Evolutionary conservation across 1,139 yeast genomes (phyloP), one percentile per base, ranked within the genome.

Genomic region (Chernovozyma aurita): DNA sequence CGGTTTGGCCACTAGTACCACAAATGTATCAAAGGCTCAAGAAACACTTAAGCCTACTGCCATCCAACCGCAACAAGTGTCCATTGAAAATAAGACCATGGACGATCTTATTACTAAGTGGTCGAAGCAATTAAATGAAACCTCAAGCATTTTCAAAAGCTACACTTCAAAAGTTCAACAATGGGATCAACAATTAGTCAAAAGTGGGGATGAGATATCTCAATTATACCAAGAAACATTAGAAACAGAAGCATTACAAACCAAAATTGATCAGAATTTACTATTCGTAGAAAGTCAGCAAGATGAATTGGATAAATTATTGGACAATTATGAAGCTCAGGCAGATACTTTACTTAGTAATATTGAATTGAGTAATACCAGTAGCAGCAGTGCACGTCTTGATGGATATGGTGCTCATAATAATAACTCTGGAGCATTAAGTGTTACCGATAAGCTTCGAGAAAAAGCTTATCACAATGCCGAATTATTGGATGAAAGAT

Each of bases 101-200:
- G 98, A 92, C 51, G 98, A 92, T 55, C 73, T 92, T 45, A 85
- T 94, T 35, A 77, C 88, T 24, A 88, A 85, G 59, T 94, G 98
- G 99, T 85, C 97, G 1, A 78, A 79, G 40, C 95, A 94, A 48
- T 64, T 92, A 42, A 71, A 90, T 3, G 72, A 76, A 17, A 80
- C 95, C 1, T 76, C 92, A 1, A 70, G 72, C 21, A 80, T 85
- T 26, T 92, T 90, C 61, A 83, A 82, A 42, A 60, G 72, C n/a
- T 94, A 85, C 52, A 83, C 95, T 15, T 63, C 70, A 15, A 84
- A 82, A 43, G 80, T 90, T 20, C 80, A 82, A 42, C 73, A 75
- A 37, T 90, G 97, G 95, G 98, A 94, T 58, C 76, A 78, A 41
- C 78, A 83, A 24, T 69, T 92, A 36, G 90, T 87, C 12, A 77